Evolutionary conservation across 768 basidiomycete genomes (phyloP), one percentile per base, ranked within the genome.

Genomic region (Boletales sp.): DNA sequence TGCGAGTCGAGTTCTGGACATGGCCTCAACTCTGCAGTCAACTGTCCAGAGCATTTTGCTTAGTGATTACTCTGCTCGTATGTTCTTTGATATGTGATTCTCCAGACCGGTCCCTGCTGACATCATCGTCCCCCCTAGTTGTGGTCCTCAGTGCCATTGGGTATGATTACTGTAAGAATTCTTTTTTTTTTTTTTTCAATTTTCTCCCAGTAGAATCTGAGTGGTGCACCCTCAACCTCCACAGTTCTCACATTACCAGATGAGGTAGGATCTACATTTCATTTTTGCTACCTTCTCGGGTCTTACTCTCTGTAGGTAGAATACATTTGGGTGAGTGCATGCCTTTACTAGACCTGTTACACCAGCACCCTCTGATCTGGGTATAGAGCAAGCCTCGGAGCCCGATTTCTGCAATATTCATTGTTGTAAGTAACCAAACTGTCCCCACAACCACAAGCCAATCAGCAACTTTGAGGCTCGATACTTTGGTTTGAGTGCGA

Each of bases 141-240:
- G 43, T 5, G 9, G n/a, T 35, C 3, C 18, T 44, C 43, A 35
- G 21, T n/a, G 32, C 43, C 9, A 21, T 44, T 10, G 43, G 43
- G 24, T 44, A 44, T 35, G 43, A 44, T 44, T 44, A 44, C 21
- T 24, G 43, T 44, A 44, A 44, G 21, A 9, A n/a, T n/a, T n/a
- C n/a, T n/a, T n/a, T n/a, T n/a, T n/a, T n/a, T n/a, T n/a, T n/a
- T n/a, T n/a, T n/a, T n/a, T n/a, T n/a, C n/a, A n/a, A n/a, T n/a
- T n/a, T n/a, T n/a, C n/a, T 19, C 21, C 4, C 24, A 27, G 24
- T 3, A 6, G 24, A 27, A 27, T 27, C 24, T 27, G 24, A 27
- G 5, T 27, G 24, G 24, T 27, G 24, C 24, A 15, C 13, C 24
- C 4, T 27, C 24, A 7, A 34, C 43, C 15, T 44, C 14, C 43